These are phyloP conservation scores for Pyrenophora seminiperda DNA, from an alignment of 2,329 filamentous ascomycete species.

Conservation along the genomic window DNA sequence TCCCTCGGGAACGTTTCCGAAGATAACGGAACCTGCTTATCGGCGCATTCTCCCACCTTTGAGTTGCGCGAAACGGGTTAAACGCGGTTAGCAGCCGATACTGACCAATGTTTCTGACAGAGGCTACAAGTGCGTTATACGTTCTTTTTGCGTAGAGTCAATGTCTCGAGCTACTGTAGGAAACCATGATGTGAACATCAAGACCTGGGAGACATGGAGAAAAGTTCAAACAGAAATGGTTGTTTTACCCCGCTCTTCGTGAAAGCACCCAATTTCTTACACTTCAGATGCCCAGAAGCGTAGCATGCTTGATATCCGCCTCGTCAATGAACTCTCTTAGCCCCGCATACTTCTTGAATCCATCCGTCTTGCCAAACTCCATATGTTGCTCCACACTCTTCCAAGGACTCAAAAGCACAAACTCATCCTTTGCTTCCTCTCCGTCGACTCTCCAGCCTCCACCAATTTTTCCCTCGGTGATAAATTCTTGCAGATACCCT, in stretches of 20 bases:
- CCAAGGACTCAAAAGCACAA: slow-evolving; percentile 52
- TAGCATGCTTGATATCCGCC: slow-evolving; percentile 35
- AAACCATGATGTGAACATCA: background rate
- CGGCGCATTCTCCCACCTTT: slow-evolving; percentile 12
- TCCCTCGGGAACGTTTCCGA: slow-evolving; percentile 16
- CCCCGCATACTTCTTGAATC: slow-evolving; percentile 34
- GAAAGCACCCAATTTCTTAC: background rate
- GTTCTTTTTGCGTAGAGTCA: background rate
- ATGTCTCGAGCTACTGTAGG: background rate
- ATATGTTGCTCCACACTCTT: slow-evolving; percentile 43
- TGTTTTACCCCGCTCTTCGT: background rate
- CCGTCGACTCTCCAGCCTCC: slow-evolving; percentile 52
- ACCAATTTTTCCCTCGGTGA: slow-evolving; percentile 36
- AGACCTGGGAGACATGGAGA: too few relatives aligned
- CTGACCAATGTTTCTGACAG: background rate
- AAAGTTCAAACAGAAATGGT: too few relatives aligned
- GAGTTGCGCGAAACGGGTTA: background rate
- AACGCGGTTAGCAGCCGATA: background rate
- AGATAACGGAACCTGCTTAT: slow-evolving; percentile 18
- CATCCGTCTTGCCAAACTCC: slow-evolving; percentile 43
- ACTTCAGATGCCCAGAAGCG: slow-evolving; percentile 21
- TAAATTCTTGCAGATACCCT: slow-evolving; percentile 31
- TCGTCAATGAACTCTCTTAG: slow-evolving; percentile 24
- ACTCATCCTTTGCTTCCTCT: slow-evolving; percentile 47
- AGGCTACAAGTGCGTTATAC: background rate